Evolutionary conservation across 1,284 basidiomycete genomes (phyloP), one percentile per base, ranked within the genome.

Genomic region (Puccinia coronata): DNA sequence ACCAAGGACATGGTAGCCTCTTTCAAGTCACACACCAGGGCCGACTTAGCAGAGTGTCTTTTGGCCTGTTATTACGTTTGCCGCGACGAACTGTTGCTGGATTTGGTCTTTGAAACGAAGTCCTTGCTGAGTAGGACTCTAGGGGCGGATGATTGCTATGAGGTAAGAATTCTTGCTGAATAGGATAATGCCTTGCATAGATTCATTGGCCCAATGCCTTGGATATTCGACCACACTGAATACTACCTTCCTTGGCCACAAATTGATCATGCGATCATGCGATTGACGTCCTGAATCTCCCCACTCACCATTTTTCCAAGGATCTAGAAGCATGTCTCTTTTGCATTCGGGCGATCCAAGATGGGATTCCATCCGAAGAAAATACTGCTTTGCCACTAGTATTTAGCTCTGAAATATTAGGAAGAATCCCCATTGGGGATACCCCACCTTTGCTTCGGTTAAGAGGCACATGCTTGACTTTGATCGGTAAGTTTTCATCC

Each of bases 51-150:
- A 36, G 85, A 85, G 31, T 78, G 82, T 43, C 61, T 84, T 34
- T 83, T 84, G 72, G 83, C 83, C 74, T 82, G 75, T 25, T 85
- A 83, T 80, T 85, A 84, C 74, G 83, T 84, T 36, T 80, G 84
- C 2, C 83, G 84, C 2, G 82, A 85, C 14, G 63, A 76, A 23
- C 81, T 85, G 81, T 73, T 84, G 34, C 82, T 59, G 14, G 59
- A 59, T 2, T 82, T 85, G 43, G 83, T 84, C 49, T 31, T 77
- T 0, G 74, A 83, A 47, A 82, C 83, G 23, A 80, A 78, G 41
- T 49, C 72, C 36, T 82, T 83, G 61, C 25, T 84, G 31, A 23
- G 73, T 16, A 39, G 34, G 11, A n/a, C 55, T 1, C 82, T 71
- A 0, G 61, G 36, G 34, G n/a, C 28, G 23, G 43, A 53, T 31